These are phyloP conservation scores for Clarireedia hainanense DNA, from an alignment of 2,329 filamentous ascomycete species.

Conservation along the genomic window DNA sequence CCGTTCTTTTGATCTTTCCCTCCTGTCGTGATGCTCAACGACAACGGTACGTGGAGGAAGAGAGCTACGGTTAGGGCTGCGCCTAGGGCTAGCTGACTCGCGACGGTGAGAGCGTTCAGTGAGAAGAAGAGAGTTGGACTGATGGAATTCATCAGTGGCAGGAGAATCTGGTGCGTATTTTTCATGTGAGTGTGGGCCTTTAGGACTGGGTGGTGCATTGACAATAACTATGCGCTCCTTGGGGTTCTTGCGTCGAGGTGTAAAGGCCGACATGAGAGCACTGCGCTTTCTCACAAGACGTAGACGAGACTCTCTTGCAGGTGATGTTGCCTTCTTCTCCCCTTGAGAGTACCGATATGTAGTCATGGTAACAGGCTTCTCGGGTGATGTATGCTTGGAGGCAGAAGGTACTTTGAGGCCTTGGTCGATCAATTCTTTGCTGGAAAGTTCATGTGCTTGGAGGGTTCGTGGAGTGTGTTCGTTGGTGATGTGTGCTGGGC, in stretches of 20 bases:
- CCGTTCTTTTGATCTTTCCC: constrained; percentile 1
- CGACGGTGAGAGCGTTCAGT: constrained; percentile 23
- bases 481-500: constrained; percentile 35
- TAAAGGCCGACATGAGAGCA: constrained; percentile 16
- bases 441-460: constrained; percentile 29
- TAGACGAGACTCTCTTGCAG: constrained; percentile 31
- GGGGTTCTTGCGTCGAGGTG: constrained; percentile 24
- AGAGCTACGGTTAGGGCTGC: constrained; percentile 8
- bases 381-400: constrained; percentile 28
- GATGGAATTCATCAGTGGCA: constrained; percentile 22
- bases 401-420: constrained; percentile 16
- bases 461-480: constrained; percentile 35
- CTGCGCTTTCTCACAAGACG: constrained; percentile 26
- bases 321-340: constrained; percentile 23
- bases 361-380: constrained; percentile 24
- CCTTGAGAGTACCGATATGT: constrained; percentile 17
- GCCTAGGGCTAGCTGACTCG: constrained; percentile 9
- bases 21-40: neutral
- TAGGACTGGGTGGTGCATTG: constrained; percentile 38
- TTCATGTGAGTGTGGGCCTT: constrained; percentile 36
- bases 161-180: constrained; percentile 33
- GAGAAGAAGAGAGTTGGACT: constrained; percentile 21
- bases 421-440: constrained; percentile 15
- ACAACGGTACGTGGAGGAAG: constrained; percentile 12
- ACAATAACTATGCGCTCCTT: constrained; percentile 39